These are phyloP conservation scores for Aspergillus sp. DNA, from an alignment of 2,329 filamentous ascomycete species.

Conservation along the genomic window DNA sequence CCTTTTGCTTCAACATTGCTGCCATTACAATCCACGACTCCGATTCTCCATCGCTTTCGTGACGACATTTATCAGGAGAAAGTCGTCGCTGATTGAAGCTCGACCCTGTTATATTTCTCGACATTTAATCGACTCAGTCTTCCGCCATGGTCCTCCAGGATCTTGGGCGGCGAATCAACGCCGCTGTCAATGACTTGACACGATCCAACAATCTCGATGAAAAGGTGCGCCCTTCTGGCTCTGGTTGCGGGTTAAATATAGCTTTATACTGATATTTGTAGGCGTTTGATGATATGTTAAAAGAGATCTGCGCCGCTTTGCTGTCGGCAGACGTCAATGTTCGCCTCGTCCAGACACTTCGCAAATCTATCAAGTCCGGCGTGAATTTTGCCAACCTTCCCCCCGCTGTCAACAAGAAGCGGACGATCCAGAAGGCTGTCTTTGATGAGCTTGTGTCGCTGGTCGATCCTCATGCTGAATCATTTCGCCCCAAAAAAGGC, in stretches of 20 bases:
- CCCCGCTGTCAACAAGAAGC: slow-evolving; percentile 93
- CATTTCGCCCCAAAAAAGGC: slow-evolving; percentile 95
- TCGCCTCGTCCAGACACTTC: slow-evolving; percentile 81
- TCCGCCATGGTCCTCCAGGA: slow-evolving; percentile 92
- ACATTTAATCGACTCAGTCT: neutral
- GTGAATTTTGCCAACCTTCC: slow-evolving; percentile 96
- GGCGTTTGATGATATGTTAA: slow-evolving; percentile 97
- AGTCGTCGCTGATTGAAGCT: neutral
- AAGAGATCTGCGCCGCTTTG: slow-evolving; percentile 93
- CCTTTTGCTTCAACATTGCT: slow-evolving; percentile 12
- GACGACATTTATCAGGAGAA: neutral
- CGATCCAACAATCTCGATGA: slow-evolving; percentile 91
- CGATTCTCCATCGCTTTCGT: neutral
- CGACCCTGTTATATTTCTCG: slow-evolving; percentile 2
- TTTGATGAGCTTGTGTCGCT: slow-evolving; percentile 95
- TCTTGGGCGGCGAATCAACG: slow-evolving; percentile 95
- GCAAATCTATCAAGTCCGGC: slow-evolving; percentile 82
- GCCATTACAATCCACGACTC: neutral
- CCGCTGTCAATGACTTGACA: slow-evolving; percentile 89
- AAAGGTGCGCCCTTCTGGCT: slow-evolving; percentile 57
- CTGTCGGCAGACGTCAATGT: slow-evolving; percentile 98
- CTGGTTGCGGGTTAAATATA: slow-evolving; percentile 1
- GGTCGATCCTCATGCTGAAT: slow-evolving; percentile 90
- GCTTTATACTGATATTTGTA: slow-evolving; percentile 29
- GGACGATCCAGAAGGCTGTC: slow-evolving; percentile 93